Percentiles rank a stretch among this genome's conserved stretches.
Conservation (phyloP, 768 basidiomycete genomes). For the Mycena albidolilacea region DNA sequence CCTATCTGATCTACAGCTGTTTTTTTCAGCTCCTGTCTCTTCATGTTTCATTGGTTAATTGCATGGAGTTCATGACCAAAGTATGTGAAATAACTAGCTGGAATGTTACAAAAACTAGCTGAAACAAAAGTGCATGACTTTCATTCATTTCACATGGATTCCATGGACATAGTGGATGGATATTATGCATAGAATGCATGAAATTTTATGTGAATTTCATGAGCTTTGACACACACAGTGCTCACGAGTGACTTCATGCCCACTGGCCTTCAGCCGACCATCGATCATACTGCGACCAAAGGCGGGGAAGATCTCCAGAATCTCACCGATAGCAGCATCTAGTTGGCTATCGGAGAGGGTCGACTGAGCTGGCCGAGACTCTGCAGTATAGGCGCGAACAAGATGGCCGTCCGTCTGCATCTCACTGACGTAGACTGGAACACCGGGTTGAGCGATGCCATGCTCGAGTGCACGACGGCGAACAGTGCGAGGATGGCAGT, state of each 20-base stretch:
- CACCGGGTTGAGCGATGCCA: slow-evolving; percentile 28
- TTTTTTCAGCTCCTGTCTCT: no score
- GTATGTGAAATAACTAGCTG: no score
- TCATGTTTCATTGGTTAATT: no score
- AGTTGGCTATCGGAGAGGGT: slow-evolving; percentile 43
- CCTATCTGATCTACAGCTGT: no score
- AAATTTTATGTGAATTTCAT: no score
- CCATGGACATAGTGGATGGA: no score
- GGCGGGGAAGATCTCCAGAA: slow-evolving; percentile 43
- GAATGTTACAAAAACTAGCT: no score
- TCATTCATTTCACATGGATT: no score
- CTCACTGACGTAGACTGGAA: slow-evolving; percentile 20
- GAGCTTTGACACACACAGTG: no score
- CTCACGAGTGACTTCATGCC: slow-evolving; percentile 40
- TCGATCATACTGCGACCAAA: slow-evolving; percentile 46
- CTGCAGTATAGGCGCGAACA: neutral
- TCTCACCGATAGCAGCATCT: slow-evolving; percentile 38
- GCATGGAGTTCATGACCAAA: no score
- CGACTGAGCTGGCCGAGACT: slow-evolving; percentile 22
- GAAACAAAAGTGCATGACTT: no score
- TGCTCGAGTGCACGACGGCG: slow-evolving; percentile 35
- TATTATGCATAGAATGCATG: no score
- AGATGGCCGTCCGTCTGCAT: neutral
- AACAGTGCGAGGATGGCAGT: slow-evolving; percentile 5
- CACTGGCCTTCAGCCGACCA: slow-evolving; percentile 41